Percentiles rank a stretch among this genome's conserved stretches.
These are phyloP conservation scores for Hapsidospora chrysogenum DNA, from an alignment of 495 filamentous ascomycete genomes.

Conservation along the genomic window DNA sequence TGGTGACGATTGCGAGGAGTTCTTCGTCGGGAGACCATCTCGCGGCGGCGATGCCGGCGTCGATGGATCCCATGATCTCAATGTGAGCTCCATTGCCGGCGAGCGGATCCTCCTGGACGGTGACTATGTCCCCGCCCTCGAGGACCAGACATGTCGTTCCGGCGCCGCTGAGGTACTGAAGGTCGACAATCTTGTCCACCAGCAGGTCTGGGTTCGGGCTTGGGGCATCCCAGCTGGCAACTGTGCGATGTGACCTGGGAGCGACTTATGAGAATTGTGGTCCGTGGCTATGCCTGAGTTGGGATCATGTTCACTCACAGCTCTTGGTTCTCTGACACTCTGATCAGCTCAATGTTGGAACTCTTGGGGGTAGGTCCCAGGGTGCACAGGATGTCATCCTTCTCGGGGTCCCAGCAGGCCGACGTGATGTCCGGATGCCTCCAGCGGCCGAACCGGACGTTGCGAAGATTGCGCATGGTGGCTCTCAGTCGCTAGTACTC, in stretches of 20 bases:
- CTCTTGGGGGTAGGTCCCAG: constrained; percentile 51
- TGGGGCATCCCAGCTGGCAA: constrained; percentile 79
- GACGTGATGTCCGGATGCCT: constrained; percentile 43
- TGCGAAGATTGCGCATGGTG: constrained; percentile 64
- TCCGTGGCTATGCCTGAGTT: not conserved
- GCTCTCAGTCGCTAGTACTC: too few species aligned
- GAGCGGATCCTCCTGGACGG: constrained; percentile 58
- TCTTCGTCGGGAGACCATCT: constrained; percentile 95
- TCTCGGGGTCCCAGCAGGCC: constrained; percentile 58
- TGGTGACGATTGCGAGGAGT: constrained; percentile 65
- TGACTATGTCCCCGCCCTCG: constrained; percentile 78
- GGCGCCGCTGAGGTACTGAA: constrained; percentile 76
- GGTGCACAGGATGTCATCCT: constrained; percentile 55
- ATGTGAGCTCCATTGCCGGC: constrained; percentile 48
- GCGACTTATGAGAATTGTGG: not conserved
- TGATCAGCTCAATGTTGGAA: constrained; percentile 48
- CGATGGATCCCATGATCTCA: constrained; percentile 86
- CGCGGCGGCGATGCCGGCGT: constrained; percentile 77
- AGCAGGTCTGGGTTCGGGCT: constrained; percentile 50
- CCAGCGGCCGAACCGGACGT: constrained; percentile 46
- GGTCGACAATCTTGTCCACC: constrained; percentile 52
- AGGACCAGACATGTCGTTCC: constrained; percentile 62
- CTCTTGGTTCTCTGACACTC: constrained; percentile 22
- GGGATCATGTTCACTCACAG: too few species aligned
- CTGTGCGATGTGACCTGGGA: constrained; percentile 8